Conservation (phyloP, 1,284 basidiomycete species). For the Ustilago crameri region DNA sequence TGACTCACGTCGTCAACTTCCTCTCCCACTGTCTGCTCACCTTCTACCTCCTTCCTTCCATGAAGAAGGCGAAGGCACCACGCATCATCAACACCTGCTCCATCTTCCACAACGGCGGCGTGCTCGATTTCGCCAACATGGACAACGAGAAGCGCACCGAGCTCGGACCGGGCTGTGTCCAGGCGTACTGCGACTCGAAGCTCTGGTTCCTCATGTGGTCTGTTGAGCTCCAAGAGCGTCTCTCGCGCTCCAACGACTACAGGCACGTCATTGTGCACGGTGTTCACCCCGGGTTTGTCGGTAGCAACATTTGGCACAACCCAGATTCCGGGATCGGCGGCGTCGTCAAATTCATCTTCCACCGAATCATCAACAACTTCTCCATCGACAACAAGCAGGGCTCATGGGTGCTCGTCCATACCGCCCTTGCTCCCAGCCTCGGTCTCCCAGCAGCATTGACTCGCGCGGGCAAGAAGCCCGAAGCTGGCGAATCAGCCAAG, state of each 20-base stretch:
- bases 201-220: conserved; percentile 58
- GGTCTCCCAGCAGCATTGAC: conserved; percentile 37
- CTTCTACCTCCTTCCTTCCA: conserved; percentile 50
- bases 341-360: conserved; percentile 7
- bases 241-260: conserved; percentile 47
- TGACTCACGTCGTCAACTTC: conserved; percentile 55
- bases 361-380: conserved; percentile 7
- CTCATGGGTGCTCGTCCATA: conserved; percentile 41
- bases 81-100: conserved; percentile 59
- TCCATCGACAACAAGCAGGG: conserved; percentile 48
- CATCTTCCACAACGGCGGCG: conserved; percentile 54
- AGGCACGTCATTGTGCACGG: conserved; percentile 56
- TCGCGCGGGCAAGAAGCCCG: conserved; percentile 6
- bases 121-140: conserved; percentile 55
- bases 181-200: conserved; percentile 56
- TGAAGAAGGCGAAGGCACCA: conserved; percentile 37
- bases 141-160: conserved; percentile 50
- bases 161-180: conserved; percentile 39
- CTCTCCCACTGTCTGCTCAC: conserved; percentile 55
- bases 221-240: conserved; percentile 54
- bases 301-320: conserved; percentile 52
- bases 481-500: conserved; percentile 36
- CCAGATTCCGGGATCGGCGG: conserved; percentile 15
- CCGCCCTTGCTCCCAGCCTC: conserved; percentile 39
- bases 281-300: conserved; percentile 56